Conservation (phyloP, 2,329 filamentous ascomycete species). For the Colletotrichum tanaceti region DNA sequence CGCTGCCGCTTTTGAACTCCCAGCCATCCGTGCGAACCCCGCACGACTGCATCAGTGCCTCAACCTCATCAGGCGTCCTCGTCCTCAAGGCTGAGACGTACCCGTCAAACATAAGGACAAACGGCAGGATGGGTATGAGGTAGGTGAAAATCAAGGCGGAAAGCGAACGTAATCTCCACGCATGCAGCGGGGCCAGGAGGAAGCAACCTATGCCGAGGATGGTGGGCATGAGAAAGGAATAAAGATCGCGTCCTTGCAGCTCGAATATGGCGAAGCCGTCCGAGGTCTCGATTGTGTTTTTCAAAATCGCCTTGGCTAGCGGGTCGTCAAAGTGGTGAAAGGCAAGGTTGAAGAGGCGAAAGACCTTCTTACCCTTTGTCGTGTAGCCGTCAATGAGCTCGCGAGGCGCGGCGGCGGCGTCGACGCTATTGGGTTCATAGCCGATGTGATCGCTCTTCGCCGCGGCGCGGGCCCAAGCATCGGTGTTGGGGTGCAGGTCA, state of each 20-base stretch:
- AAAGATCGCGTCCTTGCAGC: conserved; percentile 73
- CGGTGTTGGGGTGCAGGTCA: conserved; percentile 72
- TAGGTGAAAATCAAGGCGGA: conserved; percentile 74
- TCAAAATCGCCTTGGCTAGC: conserved; percentile 69
- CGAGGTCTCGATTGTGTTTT: conserved; percentile 72
- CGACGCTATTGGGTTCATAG: conserved; percentile 71
- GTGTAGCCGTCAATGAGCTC: conserved; percentile 54
- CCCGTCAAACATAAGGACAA: conserved; percentile 77
- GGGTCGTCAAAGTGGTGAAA: conserved; percentile 82
- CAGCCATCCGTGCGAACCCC: conserved; percentile 59
- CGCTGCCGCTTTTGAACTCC: conserved; percentile 61
- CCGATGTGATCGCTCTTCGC: conserved; percentile 65
- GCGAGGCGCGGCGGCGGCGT: conserved; percentile 71
- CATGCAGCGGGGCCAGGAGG: conserved; percentile 63
- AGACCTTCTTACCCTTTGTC: conserved; percentile 61
- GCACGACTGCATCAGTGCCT: conserved; percentile 66
- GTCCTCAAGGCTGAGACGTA: conserved; percentile 75
- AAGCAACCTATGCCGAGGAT: conserved; percentile 65
- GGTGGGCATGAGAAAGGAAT: conserved; percentile 64
- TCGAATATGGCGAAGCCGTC: conserved; percentile 80
- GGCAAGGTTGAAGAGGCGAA: conserved; percentile 77
- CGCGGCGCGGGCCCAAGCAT: conserved; percentile 67
- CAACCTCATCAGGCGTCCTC: conserved; percentile 73
- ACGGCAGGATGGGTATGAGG: conserved; percentile 72
- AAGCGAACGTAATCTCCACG: conserved; percentile 63